phyloP scores from a whole-genome alignment of 768 basidiomycete genomes.

The Calocera cornea region DNA sequence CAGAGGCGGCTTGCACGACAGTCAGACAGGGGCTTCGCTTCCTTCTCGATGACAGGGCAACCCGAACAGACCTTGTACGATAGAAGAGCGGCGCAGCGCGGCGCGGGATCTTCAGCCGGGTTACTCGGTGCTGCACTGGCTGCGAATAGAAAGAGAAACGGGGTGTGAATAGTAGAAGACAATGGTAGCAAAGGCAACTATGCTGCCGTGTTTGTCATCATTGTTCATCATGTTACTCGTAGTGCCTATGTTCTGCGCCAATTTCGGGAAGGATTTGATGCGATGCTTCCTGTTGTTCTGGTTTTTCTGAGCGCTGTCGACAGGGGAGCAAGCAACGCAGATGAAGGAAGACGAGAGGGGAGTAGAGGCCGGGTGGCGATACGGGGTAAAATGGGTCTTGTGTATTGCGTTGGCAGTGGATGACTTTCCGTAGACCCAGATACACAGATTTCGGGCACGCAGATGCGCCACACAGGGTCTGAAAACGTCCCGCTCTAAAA shows the following conservation, averaged over 20 bases:
- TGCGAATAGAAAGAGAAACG: neutral
- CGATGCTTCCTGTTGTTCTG: neutral
- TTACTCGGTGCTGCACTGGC: neutral
- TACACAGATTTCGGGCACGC: too few species aligned
- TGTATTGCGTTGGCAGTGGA: neutral
- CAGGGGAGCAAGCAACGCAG: neutral
- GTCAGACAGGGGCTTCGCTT: neutral
- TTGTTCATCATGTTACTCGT: neutral
- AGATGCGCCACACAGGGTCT: too few species aligned
- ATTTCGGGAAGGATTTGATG: neutral
- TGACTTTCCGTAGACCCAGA: too few species aligned
- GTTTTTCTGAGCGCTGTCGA: neutral
- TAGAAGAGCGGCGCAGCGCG: neutral
- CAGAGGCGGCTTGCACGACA: neutral
- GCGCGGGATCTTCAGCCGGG: neutral
- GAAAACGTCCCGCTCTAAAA: too few species aligned
- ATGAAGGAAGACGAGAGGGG: neutral
- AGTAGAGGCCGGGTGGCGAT: neutral
- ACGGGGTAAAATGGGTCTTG: slow-evolving; percentile 3
- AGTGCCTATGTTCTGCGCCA: neutral
- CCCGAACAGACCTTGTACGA: slow-evolving; percentile 1
- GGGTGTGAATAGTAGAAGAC: neutral
- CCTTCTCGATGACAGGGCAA: slow-evolving; percentile 4
- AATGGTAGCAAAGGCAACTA: neutral
- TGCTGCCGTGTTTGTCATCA: neutral